Evolutionary conservation across 306 rosid species (phyloP).

Genomic region (Lathyrus sativus): DNA sequence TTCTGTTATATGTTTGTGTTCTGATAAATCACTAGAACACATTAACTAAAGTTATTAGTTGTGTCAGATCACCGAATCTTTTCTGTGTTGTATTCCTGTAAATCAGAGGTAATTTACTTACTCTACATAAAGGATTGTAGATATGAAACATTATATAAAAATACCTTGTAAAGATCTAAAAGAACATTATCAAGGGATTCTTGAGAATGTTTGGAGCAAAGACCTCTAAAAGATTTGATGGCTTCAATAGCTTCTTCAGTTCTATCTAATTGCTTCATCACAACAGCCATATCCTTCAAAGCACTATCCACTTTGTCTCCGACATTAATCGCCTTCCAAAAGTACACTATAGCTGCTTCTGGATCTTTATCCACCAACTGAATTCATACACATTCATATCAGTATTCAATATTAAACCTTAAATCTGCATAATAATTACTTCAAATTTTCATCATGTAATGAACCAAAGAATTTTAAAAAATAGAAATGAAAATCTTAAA

Average conservation of each 20-base stretch:
- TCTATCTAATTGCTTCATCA: slow-evolving; percentile 88
- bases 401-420: not conserved
- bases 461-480: not conserved
- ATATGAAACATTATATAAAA: not conserved
- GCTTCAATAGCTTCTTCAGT: slow-evolving; percentile 94
- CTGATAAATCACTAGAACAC: not conserved
- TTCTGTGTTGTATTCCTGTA: no score
- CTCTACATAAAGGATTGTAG: no score
- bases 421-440: not conserved
- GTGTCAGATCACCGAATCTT: no score
- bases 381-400: slow-evolving; percentile 6
- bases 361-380: slow-evolving; percentile 84
- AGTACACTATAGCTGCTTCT: slow-evolving; percentile 68
- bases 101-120: no score
- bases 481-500: not conserved
- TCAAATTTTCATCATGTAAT: not conserved
- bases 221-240: slow-evolving; percentile 63
- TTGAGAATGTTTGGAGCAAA: slow-evolving; percentile 80
- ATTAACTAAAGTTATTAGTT: no score
- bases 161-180: slow-evolving; percentile 86
- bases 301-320: slow-evolving; percentile 93
- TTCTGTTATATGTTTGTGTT: not conserved
- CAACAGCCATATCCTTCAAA: slow-evolving; percentile 91
- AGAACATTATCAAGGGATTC: slow-evolving; percentile 90
- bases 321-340: slow-evolving; percentile 87